These are phyloP conservation scores for Vicia sativa DNA, from an alignment of 306 rosid species.

Conservation along the genomic window DNA sequence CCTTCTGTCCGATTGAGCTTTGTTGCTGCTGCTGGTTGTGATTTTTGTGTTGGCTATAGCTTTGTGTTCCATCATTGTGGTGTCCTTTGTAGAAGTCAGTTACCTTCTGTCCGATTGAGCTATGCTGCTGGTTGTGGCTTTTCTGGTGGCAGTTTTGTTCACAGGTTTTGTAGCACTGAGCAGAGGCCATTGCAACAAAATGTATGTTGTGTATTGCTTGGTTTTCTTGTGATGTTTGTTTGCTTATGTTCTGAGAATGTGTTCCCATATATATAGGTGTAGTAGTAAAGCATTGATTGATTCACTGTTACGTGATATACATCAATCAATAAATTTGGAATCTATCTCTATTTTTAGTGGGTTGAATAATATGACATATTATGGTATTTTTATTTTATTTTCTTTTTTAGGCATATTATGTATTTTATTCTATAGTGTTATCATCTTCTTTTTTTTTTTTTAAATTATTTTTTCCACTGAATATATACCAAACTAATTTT, in stretches of 20 bases:
- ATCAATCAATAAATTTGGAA: constrained; percentile 19
- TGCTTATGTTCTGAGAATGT: not conserved
- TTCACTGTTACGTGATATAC: not conserved
- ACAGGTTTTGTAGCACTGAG: constrained; percentile 37
- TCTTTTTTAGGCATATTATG: too few relatives aligned
- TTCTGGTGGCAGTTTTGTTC: constrained; percentile 33
- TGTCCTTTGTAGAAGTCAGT: constrained; percentile 33
- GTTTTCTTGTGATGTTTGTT: not conserved
- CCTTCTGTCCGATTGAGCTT: constrained; percentile 33
- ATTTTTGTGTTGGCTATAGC: not conserved
- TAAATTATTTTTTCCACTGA: too few relatives aligned
- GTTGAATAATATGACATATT: not conserved
- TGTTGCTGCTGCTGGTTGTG: not conserved
- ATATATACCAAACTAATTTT: constrained; percentile 43
- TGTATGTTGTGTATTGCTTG: not conserved
- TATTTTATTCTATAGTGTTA: constrained; percentile 8
- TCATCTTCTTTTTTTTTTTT: too few relatives aligned
- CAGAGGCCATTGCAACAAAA: constrained; percentile 31
- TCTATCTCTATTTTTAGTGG: constrained; percentile 30
- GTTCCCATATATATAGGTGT: not conserved
- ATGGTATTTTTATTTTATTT: not conserved
- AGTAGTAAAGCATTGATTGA: constrained; percentile 8
- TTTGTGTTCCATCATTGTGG: constrained; percentile 19
- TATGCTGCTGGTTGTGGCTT: not conserved
- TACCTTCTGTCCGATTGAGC: constrained; percentile 35